Evolutionary conservation across 192 early-diverging fungal genomes (phyloP).

Genomic region (Haplosporangium gracile): DNA sequence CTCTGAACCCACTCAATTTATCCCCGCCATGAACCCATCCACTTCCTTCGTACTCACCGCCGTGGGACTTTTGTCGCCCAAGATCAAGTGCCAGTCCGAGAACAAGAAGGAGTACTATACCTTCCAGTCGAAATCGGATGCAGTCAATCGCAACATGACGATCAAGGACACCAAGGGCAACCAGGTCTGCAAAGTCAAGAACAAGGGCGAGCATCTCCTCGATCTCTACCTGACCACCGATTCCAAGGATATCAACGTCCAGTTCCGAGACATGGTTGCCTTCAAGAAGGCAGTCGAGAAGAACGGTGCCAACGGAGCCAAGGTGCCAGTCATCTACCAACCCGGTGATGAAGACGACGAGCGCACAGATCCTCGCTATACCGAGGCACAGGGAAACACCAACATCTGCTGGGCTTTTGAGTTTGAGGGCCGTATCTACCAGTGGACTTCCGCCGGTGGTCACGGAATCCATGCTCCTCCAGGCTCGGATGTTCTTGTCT

Average conservation of each 20-base stretch:
- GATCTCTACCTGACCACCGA: conserved; percentile 54
- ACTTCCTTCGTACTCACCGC: conserved; percentile 40
- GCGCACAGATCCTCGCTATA: conserved; percentile 13
- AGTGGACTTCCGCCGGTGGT: conserved; percentile 39
- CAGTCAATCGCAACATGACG: conserved; percentile 31
- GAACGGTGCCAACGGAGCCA: neutral
- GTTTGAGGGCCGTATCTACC: conserved; percentile 53
- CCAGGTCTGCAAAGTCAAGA: conserved; percentile 54
- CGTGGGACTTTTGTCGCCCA: conserved; percentile 41
- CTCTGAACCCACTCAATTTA: conserved; percentile 20
- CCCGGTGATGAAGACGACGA: conserved; percentile 44
- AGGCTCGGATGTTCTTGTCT: conserved; percentile 45
- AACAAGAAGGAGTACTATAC: conserved; percentile 52
- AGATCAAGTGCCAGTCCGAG: conserved; percentile 46
- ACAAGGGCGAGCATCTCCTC: conserved; percentile 50
- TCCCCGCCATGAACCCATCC: conserved; percentile 33
- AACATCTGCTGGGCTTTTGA: conserved; percentile 51
- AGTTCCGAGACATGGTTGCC: conserved; percentile 56
- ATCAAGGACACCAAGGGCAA: conserved; percentile 41
- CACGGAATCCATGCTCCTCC: conserved; percentile 38
- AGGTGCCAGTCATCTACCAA: conserved; percentile 1
- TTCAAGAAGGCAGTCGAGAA: conserved; percentile 56
- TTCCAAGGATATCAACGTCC: conserved; percentile 51
- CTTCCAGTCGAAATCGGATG: conserved; percentile 49
- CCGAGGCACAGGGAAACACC: neutral